Base-by-base conservation (phyloP, 2,329 filamentous ascomycete species). In the Magnaporthiopsis rhizophila region DNA sequence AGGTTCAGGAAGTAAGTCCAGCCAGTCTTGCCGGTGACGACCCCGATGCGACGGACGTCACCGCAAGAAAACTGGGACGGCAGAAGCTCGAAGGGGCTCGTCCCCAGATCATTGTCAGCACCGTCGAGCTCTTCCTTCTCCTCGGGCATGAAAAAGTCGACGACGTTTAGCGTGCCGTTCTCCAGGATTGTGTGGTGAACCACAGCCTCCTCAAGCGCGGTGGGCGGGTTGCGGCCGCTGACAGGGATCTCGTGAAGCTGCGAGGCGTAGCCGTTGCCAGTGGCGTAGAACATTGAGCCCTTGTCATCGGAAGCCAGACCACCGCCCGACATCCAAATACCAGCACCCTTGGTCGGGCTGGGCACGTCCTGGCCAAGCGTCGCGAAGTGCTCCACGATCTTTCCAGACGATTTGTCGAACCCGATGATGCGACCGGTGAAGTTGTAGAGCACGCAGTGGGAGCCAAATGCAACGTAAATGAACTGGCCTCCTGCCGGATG, bases 361-460 rank as follows among this genome's bases (percentile, higher is more conserved):
- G 71, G 69, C 62, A 80, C 78, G 13, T 74, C 75, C 0, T 73
- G 78, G 45, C 78, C 79, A 69, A 81, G 72, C 8, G 73, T 81
- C 2, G 79, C 75, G 58, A 73, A 80, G 57, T 74, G 71, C 65
- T 80, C 78, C 9, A 82, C 76, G 9, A 78, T 70, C 5, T 69
- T 69, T n/a, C 79, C 80, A 26, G 75, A 78, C 0, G 72, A 76
- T 66, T 79, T 80, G 67, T 82, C 74, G 71, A 77, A 80, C 13
- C 80, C 79, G 59, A 82, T 76, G 62, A 82, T 74, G 71, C 79
- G 80, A 62, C 80, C 79, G 11, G 80, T 81, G 64, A 80, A 81
- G 68, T 82, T 82, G 70, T 78, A 82, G 67, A 80, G 76, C 11
- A 81, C 79, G 64, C 80, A 82, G 69, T 82, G 79, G n/a, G 78